phyloP scores from a whole-genome alignment of 306 rosid species.

The Fragaria vesca region DNA sequence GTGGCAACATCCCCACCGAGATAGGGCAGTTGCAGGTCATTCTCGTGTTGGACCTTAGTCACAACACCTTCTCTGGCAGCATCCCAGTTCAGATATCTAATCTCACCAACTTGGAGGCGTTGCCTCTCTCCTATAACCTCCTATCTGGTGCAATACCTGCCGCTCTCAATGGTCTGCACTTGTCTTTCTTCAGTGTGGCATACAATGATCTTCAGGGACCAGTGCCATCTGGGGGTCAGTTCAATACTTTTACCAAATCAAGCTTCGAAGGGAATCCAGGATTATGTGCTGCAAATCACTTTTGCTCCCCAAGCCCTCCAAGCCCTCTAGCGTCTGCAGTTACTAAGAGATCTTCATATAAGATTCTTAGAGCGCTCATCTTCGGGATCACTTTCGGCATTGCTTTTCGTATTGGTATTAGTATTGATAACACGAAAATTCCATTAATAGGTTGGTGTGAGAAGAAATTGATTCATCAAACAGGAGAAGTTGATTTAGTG shows the following conservation, averaged over 20 bases:
- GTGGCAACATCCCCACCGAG: slow-evolving; percentile 62
- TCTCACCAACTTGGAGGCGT: slow-evolving; percentile 70
- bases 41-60: slow-evolving; percentile 53
- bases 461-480: neutral
- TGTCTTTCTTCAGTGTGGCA: slow-evolving; percentile 80
- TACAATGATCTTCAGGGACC: slow-evolving; percentile 68
- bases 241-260: slow-evolving; percentile 60
- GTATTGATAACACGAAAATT: neutral
- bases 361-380: neutral
- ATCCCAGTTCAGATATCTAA: slow-evolving; percentile 65
- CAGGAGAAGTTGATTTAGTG: too few species aligned
- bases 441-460: neutral
- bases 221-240: slow-evolving; percentile 81
- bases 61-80: slow-evolving; percentile 66
- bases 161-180: slow-evolving; percentile 53
- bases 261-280: slow-evolving; percentile 71
- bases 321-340: too few species aligned
- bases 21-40: slow-evolving; percentile 63
- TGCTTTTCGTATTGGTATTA: neutral
- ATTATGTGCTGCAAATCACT: slow-evolving; percentile 38
- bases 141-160: slow-evolving; percentile 76
- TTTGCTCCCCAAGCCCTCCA: too few species aligned
- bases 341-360: too few species aligned
- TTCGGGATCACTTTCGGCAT: neutral
- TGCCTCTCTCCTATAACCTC: slow-evolving; percentile 62